phyloP scores from a whole-genome alignment of 257 asterid species.

The Nicotiana sylvestris region DNA sequence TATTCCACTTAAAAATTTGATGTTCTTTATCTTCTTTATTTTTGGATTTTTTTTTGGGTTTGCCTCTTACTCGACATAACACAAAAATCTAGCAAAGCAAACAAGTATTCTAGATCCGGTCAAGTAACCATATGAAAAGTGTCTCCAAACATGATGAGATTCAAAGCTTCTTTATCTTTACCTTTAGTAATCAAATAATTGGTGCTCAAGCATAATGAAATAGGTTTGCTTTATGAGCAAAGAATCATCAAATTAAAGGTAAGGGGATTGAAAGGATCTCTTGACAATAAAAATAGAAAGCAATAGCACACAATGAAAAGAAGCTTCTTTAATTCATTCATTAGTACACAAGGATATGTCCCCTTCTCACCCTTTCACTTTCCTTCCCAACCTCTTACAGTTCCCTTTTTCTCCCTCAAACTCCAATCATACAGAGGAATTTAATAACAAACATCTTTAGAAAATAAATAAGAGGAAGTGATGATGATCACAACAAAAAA shows the following conservation, averaged over 20 bases:
- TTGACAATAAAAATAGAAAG: not conserved
- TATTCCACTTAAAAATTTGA: too few relatives aligned
- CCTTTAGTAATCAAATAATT: slow-evolving; percentile 2
- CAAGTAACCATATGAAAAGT: slow-evolving; percentile 23
- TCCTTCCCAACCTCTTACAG: not conserved
- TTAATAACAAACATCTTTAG: not conserved
- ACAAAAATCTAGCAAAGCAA: too few relatives aligned
- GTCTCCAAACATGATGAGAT: slow-evolving; percentile 21
- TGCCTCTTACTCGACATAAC: too few relatives aligned
- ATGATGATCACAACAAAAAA: not conserved
- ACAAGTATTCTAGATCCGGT: slow-evolving; percentile 35
- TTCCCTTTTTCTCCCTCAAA: not conserved
- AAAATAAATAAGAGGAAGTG: not conserved
- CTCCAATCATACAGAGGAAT: not conserved
- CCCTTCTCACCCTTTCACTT: not conserved
- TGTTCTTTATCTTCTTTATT: too few relatives aligned
- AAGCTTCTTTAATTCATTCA: slow-evolving; percentile 10
- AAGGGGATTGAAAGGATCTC: not conserved
- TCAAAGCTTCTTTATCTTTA: slow-evolving; percentile 23
- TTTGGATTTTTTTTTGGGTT: too few relatives aligned
- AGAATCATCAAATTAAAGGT: not conserved
- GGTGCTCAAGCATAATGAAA: slow-evolving; percentile 2
- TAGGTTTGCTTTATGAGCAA: not conserved
- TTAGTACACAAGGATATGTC: slow-evolving; percentile 5
- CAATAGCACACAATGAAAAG: slow-evolving; percentile 5